A percentile compares a stretch with the other conserved stretches of the same genome.
Conservation (phyloP, 257 asterid species). For the Nicotiana benthamiana region DNA sequence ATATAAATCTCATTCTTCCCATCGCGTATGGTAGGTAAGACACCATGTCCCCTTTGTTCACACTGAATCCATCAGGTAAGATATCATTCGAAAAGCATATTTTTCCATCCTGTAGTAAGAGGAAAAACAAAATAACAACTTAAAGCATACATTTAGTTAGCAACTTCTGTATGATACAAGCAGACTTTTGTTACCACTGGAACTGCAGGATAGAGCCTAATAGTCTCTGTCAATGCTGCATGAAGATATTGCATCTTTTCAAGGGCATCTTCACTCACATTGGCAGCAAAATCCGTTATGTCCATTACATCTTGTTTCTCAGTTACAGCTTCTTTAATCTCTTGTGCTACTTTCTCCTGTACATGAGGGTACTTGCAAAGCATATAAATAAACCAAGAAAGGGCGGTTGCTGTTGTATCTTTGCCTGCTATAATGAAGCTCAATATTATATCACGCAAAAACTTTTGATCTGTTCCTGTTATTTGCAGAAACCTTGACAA, state of each 20-base stretch:
- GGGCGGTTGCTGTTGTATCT: constrained; percentile 45
- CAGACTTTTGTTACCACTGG: constrained; percentile 43
- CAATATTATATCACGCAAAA: constrained; percentile 47
- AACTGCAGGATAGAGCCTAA: constrained; percentile 57
- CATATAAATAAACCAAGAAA: constrained; percentile 48
- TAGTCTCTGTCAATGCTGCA: constrained; percentile 49
- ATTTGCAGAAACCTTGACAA: constrained; percentile 44
- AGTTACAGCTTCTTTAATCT: constrained; percentile 22
- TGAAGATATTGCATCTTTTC: constrained; percentile 59
- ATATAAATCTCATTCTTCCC: constrained; percentile 52
- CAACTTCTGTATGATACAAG: background rate
- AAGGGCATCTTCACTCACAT: constrained; percentile 33
- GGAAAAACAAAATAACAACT: background rate
- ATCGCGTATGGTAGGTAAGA: constrained; percentile 51
- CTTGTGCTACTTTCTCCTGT: constrained; percentile 43
- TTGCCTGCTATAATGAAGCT: constrained; percentile 53
- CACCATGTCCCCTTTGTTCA: constrained; percentile 39
- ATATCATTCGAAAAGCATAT: constrained; percentile 39
- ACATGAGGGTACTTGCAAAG: constrained; percentile 46
- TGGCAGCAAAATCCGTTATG: constrained; percentile 28
- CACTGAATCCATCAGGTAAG: constrained; percentile 38
- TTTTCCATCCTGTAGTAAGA: constrained; percentile 31
- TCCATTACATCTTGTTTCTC: constrained; percentile 7
- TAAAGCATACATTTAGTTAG: background rate
- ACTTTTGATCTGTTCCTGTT: constrained; percentile 27